Evolutionary conservation across 768 basidiomycete genomes (phyloP).

Genomic region (Termitomyces sp.): DNA sequence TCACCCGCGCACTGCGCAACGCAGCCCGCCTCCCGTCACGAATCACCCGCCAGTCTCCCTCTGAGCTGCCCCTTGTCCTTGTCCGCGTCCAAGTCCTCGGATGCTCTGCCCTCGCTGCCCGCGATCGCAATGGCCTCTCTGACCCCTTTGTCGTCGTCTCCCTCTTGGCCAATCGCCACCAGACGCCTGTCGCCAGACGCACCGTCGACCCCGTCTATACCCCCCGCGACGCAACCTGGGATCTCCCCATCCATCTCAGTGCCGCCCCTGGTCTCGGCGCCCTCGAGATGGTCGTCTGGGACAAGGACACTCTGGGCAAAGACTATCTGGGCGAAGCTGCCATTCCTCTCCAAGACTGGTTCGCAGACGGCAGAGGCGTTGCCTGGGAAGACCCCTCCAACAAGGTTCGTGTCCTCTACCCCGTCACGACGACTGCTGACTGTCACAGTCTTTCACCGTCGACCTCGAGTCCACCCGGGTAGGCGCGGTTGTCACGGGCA

Average conservation of each 20-base stretch:
- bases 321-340: conserved; percentile 92
- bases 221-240: conserved; percentile 77
- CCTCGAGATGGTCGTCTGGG: conserved; percentile 89
- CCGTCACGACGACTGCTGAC: not conserved
- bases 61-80: conserved; percentile 46
- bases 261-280: conserved; percentile 42
- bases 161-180: conserved; percentile 49
- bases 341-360: conserved; percentile 81
- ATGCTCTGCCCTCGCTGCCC: conserved; percentile 56
- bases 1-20: not conserved
- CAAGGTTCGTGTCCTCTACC: conserved; percentile 42
- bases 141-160: conserved; percentile 71
- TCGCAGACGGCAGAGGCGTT: conserved; percentile 35
- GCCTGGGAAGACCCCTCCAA: conserved; percentile 63
- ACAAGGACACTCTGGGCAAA: conserved; percentile 84
- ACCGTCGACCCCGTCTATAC: conserved; percentile 63
- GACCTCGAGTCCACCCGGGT: conserved; percentile 37
- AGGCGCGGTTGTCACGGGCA: conserved; percentile 34
- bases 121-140: conserved; percentile 63
- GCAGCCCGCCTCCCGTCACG: conserved; percentile 1
- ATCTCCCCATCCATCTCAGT: conserved; percentile 77
- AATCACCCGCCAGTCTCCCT: not conserved
- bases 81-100: conserved; percentile 66
- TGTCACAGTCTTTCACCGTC: conserved; percentile 14
- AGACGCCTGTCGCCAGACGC: conserved; percentile 75